phyloP scores from a whole-genome alignment of 176 grass and related monocot genomes.

The Tuctoria greenei region DNA sequence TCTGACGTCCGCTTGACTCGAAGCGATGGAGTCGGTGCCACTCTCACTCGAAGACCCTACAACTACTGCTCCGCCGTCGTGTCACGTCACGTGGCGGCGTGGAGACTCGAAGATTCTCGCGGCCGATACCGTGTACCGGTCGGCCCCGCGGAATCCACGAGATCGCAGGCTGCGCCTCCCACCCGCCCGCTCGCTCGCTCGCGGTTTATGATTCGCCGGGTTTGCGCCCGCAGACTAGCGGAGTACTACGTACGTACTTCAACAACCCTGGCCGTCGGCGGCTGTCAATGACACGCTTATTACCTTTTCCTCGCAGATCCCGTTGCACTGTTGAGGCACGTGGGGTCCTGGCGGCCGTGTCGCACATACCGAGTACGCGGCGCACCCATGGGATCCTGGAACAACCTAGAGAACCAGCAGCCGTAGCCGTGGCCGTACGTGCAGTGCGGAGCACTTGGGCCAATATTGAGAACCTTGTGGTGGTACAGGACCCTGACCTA shows the following conservation, averaged over 20 bases:
- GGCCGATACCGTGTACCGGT: neutral
- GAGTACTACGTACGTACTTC: too few relatives aligned
- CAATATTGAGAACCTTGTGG: neutral
- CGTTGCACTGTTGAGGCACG: neutral
- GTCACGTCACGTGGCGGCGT: neutral
- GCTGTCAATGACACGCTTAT: neutral
- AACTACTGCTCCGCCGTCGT: neutral
- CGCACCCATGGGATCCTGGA: neutral
- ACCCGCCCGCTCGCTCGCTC: neutral
- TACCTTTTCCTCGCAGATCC: neutral
- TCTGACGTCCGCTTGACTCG: neutral
- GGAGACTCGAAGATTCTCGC: constrained; percentile 7
- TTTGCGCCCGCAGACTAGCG: constrained; percentile 24
- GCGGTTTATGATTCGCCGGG: neutral
- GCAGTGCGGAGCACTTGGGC: neutral
- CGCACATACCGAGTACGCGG: neutral
- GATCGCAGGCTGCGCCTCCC: too few relatives aligned
- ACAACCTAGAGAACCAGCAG: neutral
- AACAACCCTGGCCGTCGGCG: too few relatives aligned
- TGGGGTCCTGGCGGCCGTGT: neutral
- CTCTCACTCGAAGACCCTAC: neutral
- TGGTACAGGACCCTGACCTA: neutral
- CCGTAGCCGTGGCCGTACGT: neutral
- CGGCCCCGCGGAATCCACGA: neutral
- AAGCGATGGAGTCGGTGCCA: neutral